Base-by-base conservation (phyloP, 805 yeast genomes). In the Diddensiella santjacobensis region DNA sequence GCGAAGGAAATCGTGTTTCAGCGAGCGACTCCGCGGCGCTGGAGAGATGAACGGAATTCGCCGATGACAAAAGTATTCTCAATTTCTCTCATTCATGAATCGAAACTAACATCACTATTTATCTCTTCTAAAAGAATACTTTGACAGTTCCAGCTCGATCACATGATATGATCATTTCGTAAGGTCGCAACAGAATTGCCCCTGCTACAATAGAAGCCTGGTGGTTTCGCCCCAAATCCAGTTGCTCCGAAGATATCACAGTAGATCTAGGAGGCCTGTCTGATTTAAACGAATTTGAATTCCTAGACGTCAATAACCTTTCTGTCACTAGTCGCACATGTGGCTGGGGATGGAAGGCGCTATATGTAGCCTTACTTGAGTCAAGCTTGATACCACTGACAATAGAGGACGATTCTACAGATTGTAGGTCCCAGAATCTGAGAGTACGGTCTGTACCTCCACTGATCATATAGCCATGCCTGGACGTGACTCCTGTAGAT, bases 121-220 rank as follows among this genome's bases (percentile, higher is more conserved):
- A n/a, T n/a, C 31, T 29, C 18, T 4, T 13, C 45, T 42, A 55
- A 44, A 55, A 40, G 26, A 78, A 84, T 2, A 85, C 75, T 59
- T 80, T 79, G 26, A 87, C 69, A 2, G 68, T 70, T 0, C 95
- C 95, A 37, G 78, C 73, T 48, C 87, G 67, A 55, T 86, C 95
- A 2, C 70, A 87, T 2, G 84, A 72, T 2, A 86, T 66, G 2
- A 85, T 61, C 79, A 85, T 74, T 36, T 76, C 78, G 49, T 73
- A 75, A 0, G 87, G 87, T 6, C 63, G 59, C 13, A 67, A 53
- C 13, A 80, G 61, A 15, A 76, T 58, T 0, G 71, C 73, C 3
- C 82, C 65, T 35, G 69, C 82, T 2, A 71, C 71, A 31, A 84
- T 72, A 1, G 68, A 55, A 48, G 82, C 86, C 33, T 70, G 73